Evolutionary conservation across 768 basidiomycete species (phyloP), one percentile per base, ranked within the genome.

Genomic region (Auricularia auricula-judae): DNA sequence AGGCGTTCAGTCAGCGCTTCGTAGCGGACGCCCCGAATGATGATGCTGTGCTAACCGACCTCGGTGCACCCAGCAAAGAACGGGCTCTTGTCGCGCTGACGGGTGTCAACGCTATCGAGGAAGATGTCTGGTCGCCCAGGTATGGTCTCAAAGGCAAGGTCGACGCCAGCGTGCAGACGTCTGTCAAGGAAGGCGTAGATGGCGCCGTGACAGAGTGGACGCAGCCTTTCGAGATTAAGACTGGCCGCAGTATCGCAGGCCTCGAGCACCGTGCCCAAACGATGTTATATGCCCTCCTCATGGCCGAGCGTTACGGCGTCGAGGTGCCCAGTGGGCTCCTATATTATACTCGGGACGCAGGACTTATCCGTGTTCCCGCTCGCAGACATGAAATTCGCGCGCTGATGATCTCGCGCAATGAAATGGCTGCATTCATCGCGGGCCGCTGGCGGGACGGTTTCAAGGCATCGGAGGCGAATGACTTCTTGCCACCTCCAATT

Each of bases 241-340:
- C 97, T 0, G 97, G 97, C 1, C 82, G 89, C 36, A 77, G 87
- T 0, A 77, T 83, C 7, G 87, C 85, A 0, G 82, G 83, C 1
- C 86, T 94, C 84, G 93, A 96, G 68, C 96, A 98, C 74, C 88
- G 97, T 43, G 97, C 97, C 0, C 97, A 99, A 75, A 99, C 97
- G 1, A 94, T 98, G 87, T 77, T 99, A 3, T 99, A 99, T 73
- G 96, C 93, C 1, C 78, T 98, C 3, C 80, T 99, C 1, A 85
- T 93, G 69, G 84, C 85, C 44, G 95, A 98, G 72, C 84, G 96
- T n/a, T 98, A 98, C 70, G 74, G 86, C 4, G 82, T 84, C 4
- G 82, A 88, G 23, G 85, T 97, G 8, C 81, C 85, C 1, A 84
- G 87, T 5, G 97, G 97, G 14, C 77, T 99, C 56, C 80, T 99